A percentile compares a stretch with the other conserved stretches of the same genome.
These are phyloP conservation scores for Beauveria rudraprayagi DNA, from an alignment of 2,329 filamentous ascomycete genomes.

Conservation along the genomic window DNA sequence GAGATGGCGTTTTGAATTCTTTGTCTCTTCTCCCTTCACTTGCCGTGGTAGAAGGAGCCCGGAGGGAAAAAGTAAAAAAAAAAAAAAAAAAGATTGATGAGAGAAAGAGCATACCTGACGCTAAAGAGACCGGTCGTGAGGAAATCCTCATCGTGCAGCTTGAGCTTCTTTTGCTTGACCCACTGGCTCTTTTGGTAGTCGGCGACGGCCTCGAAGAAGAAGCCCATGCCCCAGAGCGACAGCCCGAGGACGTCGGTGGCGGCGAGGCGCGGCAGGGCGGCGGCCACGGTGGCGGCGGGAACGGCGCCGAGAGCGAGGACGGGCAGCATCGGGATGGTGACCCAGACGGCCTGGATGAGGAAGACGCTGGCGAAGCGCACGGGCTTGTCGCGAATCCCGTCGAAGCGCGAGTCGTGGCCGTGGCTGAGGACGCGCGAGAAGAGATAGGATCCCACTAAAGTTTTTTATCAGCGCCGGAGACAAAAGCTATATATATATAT, in stretches of 20 bases:
- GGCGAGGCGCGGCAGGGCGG: slow-evolving; percentile 36
- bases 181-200: slow-evolving; percentile 58
- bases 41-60: neutral
- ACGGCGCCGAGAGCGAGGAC: slow-evolving; percentile 57
- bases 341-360: slow-evolving; percentile 56
- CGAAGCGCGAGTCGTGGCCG: slow-evolving; percentile 48
- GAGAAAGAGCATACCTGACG: slow-evolving; percentile 32
- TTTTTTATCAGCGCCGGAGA: neutral
- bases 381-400: slow-evolving; percentile 29
- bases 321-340: slow-evolving; percentile 58
- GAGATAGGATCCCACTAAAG: slow-evolving; percentile 54
- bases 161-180: slow-evolving; percentile 51
- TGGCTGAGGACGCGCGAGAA: slow-evolving; percentile 52
- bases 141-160: slow-evolving; percentile 61
- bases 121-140: slow-evolving; percentile 55
- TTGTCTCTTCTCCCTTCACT: neutral
- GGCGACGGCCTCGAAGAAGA: slow-evolving; percentile 52
- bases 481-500: too few species aligned
- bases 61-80: too few species aligned
- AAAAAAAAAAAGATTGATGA: neutral
- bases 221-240: slow-evolving; percentile 48
- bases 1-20: too few species aligned
- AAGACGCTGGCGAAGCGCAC: slow-evolving; percentile 30
- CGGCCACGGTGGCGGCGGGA: slow-evolving; percentile 42
- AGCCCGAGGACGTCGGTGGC: slow-evolving; percentile 50